Conservation (phyloP, 352 stramenopile species). For the Phytophthora litchii region DNA sequence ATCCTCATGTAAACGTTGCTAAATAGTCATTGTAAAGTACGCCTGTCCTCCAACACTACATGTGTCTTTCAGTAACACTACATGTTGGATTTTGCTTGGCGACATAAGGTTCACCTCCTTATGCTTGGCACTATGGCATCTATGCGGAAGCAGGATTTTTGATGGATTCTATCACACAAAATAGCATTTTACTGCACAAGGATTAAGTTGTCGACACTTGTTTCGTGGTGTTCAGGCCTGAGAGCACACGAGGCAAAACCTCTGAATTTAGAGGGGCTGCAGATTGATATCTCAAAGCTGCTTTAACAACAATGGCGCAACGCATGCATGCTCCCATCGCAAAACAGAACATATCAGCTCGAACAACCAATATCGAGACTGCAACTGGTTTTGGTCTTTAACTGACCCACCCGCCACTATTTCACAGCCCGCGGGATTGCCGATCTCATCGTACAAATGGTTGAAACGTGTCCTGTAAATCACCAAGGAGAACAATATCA, state of each 20-base stretch:
- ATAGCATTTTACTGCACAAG: too few species aligned
- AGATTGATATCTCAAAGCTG: conserved; percentile 1
- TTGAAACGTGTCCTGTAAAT: conserved; percentile 53
- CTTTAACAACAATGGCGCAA: conserved; percentile 46
- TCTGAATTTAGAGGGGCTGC: neutral
- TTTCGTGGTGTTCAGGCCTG: too few species aligned
- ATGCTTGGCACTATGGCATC: too few species aligned
- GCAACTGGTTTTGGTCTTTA: conserved; percentile 44
- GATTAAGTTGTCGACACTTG: too few species aligned
- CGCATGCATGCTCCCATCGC: conserved; percentile 52
- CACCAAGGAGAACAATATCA: neutral
- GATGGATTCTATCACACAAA: too few species aligned
- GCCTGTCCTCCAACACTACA: too few species aligned
- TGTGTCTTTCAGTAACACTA: too few species aligned
- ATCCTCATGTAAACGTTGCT: too few species aligned
- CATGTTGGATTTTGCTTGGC: too few species aligned
- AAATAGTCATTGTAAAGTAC: too few species aligned
- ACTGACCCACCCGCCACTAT: conserved; percentile 55
- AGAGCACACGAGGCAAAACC: neutral
- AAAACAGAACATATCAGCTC: conserved; percentile 66
- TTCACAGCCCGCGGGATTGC: conserved; percentile 47
- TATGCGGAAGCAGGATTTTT: too few species aligned
- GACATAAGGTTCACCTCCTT: too few species aligned
- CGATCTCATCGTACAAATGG: conserved; percentile 43
- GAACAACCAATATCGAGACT: conserved; percentile 60